Evolutionary conservation across 2,329 filamentous ascomycete genomes (phyloP).

Genomic region (Verticillium tricorpus): DNA sequence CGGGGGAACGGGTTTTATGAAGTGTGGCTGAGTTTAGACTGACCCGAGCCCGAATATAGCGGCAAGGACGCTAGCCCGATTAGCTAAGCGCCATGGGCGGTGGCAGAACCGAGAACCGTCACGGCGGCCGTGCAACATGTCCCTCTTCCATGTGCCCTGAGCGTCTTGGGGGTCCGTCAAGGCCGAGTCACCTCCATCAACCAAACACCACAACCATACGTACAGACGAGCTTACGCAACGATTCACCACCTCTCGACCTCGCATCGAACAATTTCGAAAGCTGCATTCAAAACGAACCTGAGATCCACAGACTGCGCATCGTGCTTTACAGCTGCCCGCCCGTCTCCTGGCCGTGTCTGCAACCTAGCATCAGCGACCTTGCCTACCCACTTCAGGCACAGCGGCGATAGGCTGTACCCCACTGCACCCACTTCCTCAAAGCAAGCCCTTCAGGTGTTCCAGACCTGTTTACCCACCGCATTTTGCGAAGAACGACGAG

Average conservation of each 20-base stretch:
- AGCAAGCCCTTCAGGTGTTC: constrained; percentile 4
- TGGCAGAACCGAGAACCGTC: neutral
- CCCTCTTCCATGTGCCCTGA: neutral
- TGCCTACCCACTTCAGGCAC: neutral
- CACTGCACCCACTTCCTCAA: neutral
- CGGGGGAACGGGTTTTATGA: no score
- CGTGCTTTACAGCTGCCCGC: neutral
- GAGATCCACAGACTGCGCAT: neutral
- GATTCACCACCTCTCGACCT: neutral
- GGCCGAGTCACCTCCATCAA: neutral
- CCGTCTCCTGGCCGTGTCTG: neutral
- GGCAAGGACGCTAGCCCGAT: no score
- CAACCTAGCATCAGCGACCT: neutral
- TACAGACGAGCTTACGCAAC: neutral
- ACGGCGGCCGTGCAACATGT: neutral
- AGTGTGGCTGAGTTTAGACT: no score
- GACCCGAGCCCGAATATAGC: no score
- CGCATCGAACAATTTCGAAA: neutral
- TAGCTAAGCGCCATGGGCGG: no score
- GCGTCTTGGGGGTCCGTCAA: neutral
- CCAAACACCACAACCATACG: neutral
- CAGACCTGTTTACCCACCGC: neutral
- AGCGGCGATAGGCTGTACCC: neutral
- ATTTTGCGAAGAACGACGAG: neutral
- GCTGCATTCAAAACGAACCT: neutral